Percentiles rank a stretch among this genome's conserved stretches.
These are phyloP conservation scores for Fusarium illudens DNA, from an alignment of 2,329 filamentous ascomycete species.

Conservation along the genomic window DNA sequence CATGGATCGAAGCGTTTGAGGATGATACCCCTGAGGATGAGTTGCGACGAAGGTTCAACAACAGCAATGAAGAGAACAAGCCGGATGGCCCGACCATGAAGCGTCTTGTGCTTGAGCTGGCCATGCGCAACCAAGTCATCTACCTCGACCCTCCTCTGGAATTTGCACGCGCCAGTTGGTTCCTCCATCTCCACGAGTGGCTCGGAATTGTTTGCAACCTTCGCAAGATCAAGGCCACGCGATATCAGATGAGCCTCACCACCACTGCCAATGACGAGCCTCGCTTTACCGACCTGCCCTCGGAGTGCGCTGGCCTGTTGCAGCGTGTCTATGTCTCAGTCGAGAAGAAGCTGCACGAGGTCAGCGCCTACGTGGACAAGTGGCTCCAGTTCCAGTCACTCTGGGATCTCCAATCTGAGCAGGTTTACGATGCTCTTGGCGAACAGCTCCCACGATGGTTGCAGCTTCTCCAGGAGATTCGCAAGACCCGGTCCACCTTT, in stretches of 20 bases:
- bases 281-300: constrained; percentile 85
- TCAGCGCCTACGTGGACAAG: constrained; percentile 90
- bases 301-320: constrained; percentile 81
- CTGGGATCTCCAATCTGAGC: constrained; percentile 96
- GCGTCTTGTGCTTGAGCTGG: constrained; percentile 86
- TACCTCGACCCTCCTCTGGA: constrained; percentile 94
- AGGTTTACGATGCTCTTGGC: constrained; percentile 91
- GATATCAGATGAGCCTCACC: constrained; percentile 89
- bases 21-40: constrained; percentile 64
- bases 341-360: constrained; percentile 81
- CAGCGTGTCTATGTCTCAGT: constrained; percentile 83
- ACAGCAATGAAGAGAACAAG: constrained; percentile 56
- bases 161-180: constrained; percentile 92
- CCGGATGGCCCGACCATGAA: constrained; percentile 71
- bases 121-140: constrained; percentile 98
- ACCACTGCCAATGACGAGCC: constrained; percentile 70
- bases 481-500: constrained; percentile 94
- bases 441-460: constrained; percentile 94
- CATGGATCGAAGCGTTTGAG: constrained; percentile 90
- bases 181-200: constrained; percentile 91
- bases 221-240: constrained; percentile 91
- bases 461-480: constrained; percentile 94
- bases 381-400: constrained; percentile 99
- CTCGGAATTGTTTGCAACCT: constrained; percentile 91
- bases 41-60: constrained; percentile 59